Evolutionary conservation across 106 monocot species (phyloP).

Genomic region (Dendrobium nobile): DNA sequence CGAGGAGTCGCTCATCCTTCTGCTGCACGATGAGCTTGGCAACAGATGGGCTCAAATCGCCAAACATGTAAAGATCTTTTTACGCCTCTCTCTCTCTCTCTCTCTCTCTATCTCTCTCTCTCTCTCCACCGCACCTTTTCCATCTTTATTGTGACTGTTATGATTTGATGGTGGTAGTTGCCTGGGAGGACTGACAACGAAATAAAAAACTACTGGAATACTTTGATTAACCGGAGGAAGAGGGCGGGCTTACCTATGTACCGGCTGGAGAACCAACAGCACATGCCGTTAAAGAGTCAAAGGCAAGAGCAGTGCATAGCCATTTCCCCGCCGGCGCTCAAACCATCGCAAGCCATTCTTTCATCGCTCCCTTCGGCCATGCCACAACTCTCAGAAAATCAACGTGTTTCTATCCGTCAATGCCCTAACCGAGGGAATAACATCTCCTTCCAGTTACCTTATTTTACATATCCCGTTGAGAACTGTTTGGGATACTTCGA

Average conservation of each 20-base stretch:
- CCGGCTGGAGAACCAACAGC: conserved; percentile 27
- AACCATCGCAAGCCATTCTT: background rate
- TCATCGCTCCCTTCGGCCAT: background rate
- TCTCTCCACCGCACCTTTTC: background rate
- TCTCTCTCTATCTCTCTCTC: background rate
- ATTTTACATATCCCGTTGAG: conserved; percentile 2
- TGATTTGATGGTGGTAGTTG: conserved; percentile 19
- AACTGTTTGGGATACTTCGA: conserved; percentile 11
- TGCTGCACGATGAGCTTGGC: conserved; percentile 56
- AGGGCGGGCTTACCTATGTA: conserved; percentile 44
- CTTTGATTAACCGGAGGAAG: conserved; percentile 46
- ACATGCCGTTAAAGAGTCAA: background rate
- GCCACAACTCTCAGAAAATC: background rate
- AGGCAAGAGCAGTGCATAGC: background rate
- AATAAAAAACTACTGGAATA: conserved; percentile 84
- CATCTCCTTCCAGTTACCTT: conserved; percentile 7
- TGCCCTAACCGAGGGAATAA: background rate
- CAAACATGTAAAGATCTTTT: conserved; percentile 18
- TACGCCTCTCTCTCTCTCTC: background rate
- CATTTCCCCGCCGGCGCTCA: background rate
- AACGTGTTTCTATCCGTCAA: background rate
- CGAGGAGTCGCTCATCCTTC: conserved; percentile 61
- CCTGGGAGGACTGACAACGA: conserved; percentile 79
- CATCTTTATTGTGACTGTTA: background rate
- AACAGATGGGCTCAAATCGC: conserved; percentile 90